Percentiles rank a stretch among this genome's conserved stretches.
Conservation (phyloP, 805 yeast genomes). For the Diddensiella transvaalensis region DNA sequence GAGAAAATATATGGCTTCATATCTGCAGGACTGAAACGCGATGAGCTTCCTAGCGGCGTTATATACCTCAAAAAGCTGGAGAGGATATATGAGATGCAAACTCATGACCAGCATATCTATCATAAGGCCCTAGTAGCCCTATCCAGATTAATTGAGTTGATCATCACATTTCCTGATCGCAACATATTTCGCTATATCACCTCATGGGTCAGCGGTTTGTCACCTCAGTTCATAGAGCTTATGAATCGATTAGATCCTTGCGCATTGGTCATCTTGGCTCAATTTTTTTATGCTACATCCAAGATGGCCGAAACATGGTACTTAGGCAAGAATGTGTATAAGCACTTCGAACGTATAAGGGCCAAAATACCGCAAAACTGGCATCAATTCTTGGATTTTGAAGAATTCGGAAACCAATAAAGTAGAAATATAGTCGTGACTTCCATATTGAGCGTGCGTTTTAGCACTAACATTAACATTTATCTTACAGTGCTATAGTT, state of each 20-base stretch:
- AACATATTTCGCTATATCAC: background rate
- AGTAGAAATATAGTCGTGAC: too few relatives aligned
- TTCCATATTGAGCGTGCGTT: too few relatives aligned
- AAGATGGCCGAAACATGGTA: background rate
- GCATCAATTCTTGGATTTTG: background rate
- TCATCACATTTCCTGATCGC: background rate
- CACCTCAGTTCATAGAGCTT: background rate
- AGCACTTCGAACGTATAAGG: background rate
- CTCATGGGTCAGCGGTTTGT: background rate
- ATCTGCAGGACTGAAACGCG: background rate
- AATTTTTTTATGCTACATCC: background rate
- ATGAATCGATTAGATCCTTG: background rate
- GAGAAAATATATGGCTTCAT: background rate
- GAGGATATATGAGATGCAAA: background rate
- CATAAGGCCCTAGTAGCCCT: background rate
- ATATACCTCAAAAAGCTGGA: background rate
- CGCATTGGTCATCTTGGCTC: background rate
- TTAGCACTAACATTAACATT: too few relatives aligned
- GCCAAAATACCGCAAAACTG: background rate
- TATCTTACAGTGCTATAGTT: too few relatives aligned
- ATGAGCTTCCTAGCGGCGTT: background rate
- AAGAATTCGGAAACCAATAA: too few relatives aligned
- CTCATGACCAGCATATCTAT: background rate
- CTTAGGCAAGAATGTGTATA: background rate
- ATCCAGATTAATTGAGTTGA: background rate